Evolutionary conservation across 2,329 filamentous ascomycete species (phyloP), one percentile per base, ranked within the genome.

Genomic region (Didymellaceae sp.): DNA sequence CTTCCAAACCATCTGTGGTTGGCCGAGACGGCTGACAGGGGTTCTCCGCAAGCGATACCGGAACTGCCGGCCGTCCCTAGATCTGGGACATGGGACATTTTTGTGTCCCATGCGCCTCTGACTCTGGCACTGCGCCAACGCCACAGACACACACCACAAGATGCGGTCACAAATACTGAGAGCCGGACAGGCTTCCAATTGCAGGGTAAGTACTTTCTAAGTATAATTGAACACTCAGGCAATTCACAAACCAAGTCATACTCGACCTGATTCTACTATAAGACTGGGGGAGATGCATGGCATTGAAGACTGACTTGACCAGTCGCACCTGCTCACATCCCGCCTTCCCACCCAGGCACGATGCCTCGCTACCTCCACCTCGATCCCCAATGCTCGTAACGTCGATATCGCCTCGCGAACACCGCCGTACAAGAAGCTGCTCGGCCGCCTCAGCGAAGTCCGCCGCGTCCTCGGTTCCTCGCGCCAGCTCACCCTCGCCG

Each of bases 391-490:
- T 2, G 60, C 62, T 22, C 66, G 59, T 28, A 61, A 66, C 32
- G 53, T 68, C 43, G 71, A 78, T 42, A 58, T 81, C 55, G 75
- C 78, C 45, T 79, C 82, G 21, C 83, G 86, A 58, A 86, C 83
- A 59, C 89, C 91, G 37, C 90, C 90, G 21, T 97, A 97, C 76
- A 81, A 87, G 63, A 91, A 87, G 75, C 88, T 96, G 42, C 82
- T 92, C 70, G 82, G 82, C 67, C 89, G 87, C 63, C 87, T 96
- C 57, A 80, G 84, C 57, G 81, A 91, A 69, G 92, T 96, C 24
- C 81, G 85, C 45, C 82, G 83, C 45, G 84, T 96, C 8, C 82
- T 97, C 25, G 88, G 87, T 39, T 75, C 80, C 7, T 73, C 74
- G 13, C 77, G 82, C 22, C 74, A 81, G 47, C 84, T 99, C 52